These are phyloP conservation scores for Marasmius tenuissimus DNA, from an alignment of 1,284 basidiomycete genomes.

Conservation along the genomic window DNA sequence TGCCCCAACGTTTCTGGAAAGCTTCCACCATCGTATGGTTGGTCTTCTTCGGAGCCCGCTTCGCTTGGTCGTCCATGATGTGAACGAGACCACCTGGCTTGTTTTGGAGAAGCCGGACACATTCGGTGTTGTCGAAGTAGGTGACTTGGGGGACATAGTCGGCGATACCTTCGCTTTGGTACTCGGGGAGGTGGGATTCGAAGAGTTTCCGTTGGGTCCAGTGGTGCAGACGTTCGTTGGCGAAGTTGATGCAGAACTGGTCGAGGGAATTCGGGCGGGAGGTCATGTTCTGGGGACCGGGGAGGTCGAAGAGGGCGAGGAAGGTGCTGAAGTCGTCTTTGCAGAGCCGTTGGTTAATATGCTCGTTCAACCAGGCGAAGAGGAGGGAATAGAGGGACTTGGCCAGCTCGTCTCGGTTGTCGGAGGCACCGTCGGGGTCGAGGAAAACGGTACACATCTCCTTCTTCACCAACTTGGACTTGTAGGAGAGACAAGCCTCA, in stretches of 20 bases:
- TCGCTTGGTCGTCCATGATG: conserved; percentile 97
- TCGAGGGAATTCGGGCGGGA: conserved; percentile 88
- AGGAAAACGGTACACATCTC: conserved; percentile 96
- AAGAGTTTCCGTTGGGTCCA: conserved; percentile 84
- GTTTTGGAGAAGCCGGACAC: conserved; percentile 84
- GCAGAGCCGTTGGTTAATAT: conserved; percentile 93
- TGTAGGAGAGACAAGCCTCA: conserved; percentile 88
- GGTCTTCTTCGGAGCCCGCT: conserved; percentile 85
- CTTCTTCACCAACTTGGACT: conserved; percentile 89
- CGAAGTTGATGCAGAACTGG: conserved; percentile 96
- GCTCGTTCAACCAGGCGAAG: conserved; percentile 96
- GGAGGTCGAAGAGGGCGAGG: conserved; percentile 94
- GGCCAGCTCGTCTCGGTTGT: conserved; percentile 92
- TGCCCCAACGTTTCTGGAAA: conserved; percentile 92
- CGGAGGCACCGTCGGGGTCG: conserved; percentile 89
- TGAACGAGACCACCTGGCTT: conserved; percentile 90
- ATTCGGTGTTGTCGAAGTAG: conserved; percentile 93
- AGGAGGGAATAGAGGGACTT: conserved; percentile 92
- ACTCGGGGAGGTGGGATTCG: conserved; percentile 80
- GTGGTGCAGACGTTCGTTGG: conserved; percentile 87
- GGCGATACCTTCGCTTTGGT: conserved; percentile 82
- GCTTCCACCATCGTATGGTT: conserved; percentile 95
- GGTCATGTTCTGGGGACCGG: conserved; percentile 89
- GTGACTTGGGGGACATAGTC: conserved; percentile 70
- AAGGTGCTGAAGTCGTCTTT: conserved; percentile 90